Percentiles rank a stretch among this genome's conserved stretches.
phyloP scores from a whole-genome alignment of 768 basidiomycete species.

The Phaffia australis region DNA sequence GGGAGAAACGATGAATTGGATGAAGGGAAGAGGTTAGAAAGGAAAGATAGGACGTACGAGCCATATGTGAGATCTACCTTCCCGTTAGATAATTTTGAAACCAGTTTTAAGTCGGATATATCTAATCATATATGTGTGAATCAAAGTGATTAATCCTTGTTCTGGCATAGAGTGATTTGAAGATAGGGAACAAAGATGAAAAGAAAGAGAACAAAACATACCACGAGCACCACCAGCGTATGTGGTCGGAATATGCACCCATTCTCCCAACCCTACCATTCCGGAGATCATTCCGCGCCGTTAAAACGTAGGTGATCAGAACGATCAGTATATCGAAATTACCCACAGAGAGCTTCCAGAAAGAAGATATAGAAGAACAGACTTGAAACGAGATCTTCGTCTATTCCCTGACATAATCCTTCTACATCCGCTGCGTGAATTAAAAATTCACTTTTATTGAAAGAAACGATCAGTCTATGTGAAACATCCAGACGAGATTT shows the following conservation, averaged over 20 bases:
- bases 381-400: conserved; percentile 75
- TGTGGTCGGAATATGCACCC: conserved; percentile 82
- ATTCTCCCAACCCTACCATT: conserved; percentile 66
- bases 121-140: conserved; percentile 42
- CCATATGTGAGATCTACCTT: conserved; percentile 80
- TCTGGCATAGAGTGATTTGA: background rate
- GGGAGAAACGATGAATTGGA: background rate
- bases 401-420: conserved; percentile 91
- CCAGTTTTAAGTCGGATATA: conserved; percentile 65
- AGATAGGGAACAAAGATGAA: background rate
- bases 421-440: conserved; percentile 99
- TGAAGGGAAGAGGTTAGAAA: background rate
- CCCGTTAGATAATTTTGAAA: conserved; percentile 66
- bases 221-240: conserved; percentile 95
- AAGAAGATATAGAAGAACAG: conserved; percentile 31
- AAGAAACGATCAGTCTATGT: background rate
- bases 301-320: background rate
- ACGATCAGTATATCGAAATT: background rate
- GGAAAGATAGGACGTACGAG: conserved; percentile 44
- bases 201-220: conserved; percentile 34
- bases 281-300: no score
- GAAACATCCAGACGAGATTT: background rate
- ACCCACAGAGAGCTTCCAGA: background rate
- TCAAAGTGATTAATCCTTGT: background rate
- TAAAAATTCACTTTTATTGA: conserved; percentile 62